Conservation (phyloP, 192 early-diverging fungal species). For the Geosiphon pyriformis region DNA sequence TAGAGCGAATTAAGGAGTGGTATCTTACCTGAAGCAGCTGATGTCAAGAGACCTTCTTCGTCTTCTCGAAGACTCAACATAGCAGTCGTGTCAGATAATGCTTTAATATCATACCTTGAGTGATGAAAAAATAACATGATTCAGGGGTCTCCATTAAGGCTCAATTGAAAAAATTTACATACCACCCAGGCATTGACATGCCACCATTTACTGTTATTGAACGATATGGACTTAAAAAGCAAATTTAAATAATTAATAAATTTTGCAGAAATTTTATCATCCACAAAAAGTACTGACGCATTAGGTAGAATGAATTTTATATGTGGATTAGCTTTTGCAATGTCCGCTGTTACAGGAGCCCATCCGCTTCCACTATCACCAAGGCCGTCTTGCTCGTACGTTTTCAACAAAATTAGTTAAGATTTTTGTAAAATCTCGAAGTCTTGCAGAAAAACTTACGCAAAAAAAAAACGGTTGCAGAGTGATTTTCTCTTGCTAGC, state of each 20-base stretch:
- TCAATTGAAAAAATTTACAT: slow-evolving; percentile 63
- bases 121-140: background rate
- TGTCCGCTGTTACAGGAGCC: slow-evolving; percentile 48
- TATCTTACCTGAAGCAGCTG: background rate
- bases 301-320: slow-evolving; percentile 90
- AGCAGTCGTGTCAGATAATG: slow-evolving; percentile 56
- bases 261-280: background rate
- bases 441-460: slow-evolving; percentile 21
- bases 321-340: slow-evolving; percentile 59
- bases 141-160: slow-evolving; percentile 27
- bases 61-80: slow-evolving; percentile 42
- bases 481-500: slow-evolving; percentile 39
- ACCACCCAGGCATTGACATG: slow-evolving; percentile 86
- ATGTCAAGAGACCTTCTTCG: slow-evolving; percentile 11
- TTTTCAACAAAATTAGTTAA: background rate
- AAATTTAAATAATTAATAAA: background rate
- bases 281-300: slow-evolving; percentile 47
- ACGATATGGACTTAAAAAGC: slow-evolving; percentile 37
- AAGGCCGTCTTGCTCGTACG: slow-evolving; percentile 30
- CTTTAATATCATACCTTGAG: slow-evolving; percentile 19
- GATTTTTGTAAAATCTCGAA: background rate
- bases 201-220: slow-evolving; percentile 79
- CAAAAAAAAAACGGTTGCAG: slow-evolving; percentile 51
- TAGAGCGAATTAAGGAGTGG: background rate
- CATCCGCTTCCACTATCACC: slow-evolving; percentile 61